Conservation (phyloP, 2,329 filamentous ascomycete genomes). For the Fusarium verrucosum region DNA sequence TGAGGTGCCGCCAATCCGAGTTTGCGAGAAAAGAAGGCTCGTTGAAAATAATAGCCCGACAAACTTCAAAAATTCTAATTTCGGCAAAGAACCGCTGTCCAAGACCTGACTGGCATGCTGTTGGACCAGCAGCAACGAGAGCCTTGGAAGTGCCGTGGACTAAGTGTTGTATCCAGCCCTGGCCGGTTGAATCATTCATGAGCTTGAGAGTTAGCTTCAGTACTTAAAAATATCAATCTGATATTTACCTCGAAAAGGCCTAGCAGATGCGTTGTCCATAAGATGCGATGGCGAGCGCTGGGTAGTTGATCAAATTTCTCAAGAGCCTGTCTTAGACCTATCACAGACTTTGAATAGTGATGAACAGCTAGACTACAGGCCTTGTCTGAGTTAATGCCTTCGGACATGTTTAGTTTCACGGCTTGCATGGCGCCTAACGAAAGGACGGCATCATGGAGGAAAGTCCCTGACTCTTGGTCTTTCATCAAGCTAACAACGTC, state of each 20-base stretch:
- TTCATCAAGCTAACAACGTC: slow-evolving; percentile 41
- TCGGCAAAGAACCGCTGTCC: slow-evolving; percentile 46
- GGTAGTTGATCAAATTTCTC: not conserved
- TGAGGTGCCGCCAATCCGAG: slow-evolving; percentile 37
- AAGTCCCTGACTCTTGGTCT: slow-evolving; percentile 9
- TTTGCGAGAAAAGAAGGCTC: slow-evolving; percentile 41
- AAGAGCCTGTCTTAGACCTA: slow-evolving; percentile 36
- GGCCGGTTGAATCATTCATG: slow-evolving; percentile 46
- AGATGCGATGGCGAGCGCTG: slow-evolving; percentile 24
- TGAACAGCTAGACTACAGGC: slow-evolving; percentile 27
- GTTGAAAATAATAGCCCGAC: slow-evolving; percentile 47
- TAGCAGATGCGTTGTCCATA: slow-evolving; percentile 49
- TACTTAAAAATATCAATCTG: fast-evolving
- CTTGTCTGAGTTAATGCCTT: not conserved
- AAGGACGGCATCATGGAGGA: slow-evolving; percentile 45
- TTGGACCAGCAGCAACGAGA: slow-evolving; percentile 44
- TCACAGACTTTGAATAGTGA: slow-evolving; percentile 44
- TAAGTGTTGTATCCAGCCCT: slow-evolving; percentile 49
- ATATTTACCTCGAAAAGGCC: slow-evolving; percentile 48
- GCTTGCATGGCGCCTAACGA: slow-evolving; percentile 48
- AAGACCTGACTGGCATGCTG: slow-evolving; percentile 31
- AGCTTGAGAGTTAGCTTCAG: slow-evolving; percentile 37
- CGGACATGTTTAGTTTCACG: slow-evolving; percentile 18
- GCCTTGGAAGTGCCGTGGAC: slow-evolving; percentile 49
- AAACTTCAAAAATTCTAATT: slow-evolving; percentile 47